Conservation (phyloP, 768 basidiomycete species). For the Mycena floridula region DNA sequence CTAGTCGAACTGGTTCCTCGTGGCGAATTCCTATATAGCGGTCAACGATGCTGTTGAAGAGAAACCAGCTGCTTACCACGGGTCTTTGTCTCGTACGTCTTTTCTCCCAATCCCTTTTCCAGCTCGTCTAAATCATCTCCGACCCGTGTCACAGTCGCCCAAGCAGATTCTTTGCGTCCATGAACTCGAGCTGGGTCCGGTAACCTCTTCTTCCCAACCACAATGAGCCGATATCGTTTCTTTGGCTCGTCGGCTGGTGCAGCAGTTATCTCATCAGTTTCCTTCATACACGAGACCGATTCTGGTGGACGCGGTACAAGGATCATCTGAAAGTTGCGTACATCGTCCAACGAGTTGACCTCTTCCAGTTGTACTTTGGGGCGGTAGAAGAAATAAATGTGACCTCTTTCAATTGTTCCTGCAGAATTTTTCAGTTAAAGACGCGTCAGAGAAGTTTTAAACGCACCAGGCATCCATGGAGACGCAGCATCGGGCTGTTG, state of each 20-base stretch:
- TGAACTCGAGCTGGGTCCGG: conserved; percentile 36
- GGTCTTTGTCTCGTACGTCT: conserved; percentile 58
- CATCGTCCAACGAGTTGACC: conserved; percentile 45
- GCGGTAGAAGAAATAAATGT: conserved; percentile 62
- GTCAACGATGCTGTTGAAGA: not conserved
- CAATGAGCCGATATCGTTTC: too few species aligned
- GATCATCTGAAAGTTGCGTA: conserved; percentile 53
- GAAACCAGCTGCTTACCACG: conserved; percentile 29
- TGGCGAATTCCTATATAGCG: conserved; percentile 40
- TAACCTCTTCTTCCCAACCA: conserved; percentile 54
- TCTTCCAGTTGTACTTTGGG: conserved; percentile 50
- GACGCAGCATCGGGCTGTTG: not conserved
- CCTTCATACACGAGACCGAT: conserved; percentile 19
- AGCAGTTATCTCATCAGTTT: too few species aligned
- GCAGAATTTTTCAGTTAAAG: not conserved
- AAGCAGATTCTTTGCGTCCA: conserved; percentile 43
- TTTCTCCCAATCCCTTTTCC: conserved; percentile 42
- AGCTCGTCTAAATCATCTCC: conserved; percentile 44
- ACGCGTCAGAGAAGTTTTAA: not conserved
- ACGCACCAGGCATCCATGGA: not conserved
- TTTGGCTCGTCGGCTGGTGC: conserved; percentile 35
- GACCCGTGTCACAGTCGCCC: conserved; percentile 43
- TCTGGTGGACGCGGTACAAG: conserved; percentile 50
- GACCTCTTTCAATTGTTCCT: conserved; percentile 54
- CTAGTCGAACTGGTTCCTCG: conserved; percentile 44